phyloP scores from a whole-genome alignment of 352 stramenopile genomes.

The Globisporangium barbulae region DNA sequence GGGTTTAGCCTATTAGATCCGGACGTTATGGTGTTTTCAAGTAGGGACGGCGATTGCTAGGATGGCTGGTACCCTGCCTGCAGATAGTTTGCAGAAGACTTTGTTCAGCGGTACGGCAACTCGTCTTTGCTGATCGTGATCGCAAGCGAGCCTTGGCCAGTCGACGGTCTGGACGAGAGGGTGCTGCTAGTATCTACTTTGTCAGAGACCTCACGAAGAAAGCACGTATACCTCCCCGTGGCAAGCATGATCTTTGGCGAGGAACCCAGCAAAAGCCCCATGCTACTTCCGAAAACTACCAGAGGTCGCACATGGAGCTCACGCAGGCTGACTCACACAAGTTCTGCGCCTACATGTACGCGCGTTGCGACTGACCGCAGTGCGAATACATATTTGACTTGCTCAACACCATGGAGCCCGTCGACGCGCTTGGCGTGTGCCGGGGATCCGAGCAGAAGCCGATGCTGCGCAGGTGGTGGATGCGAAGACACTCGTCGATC shows the following conservation, averaged over 20 bases:
- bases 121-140: slow-evolving; percentile 25
- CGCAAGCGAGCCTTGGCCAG: slow-evolving; percentile 23
- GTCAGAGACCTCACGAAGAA: slow-evolving; percentile 6
- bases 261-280: slow-evolving; percentile 17
- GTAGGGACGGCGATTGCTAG: background rate
- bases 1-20: background rate
- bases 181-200: slow-evolving; percentile 31
- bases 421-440: background rate
- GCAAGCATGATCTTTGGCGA: slow-evolving; percentile 45
- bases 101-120: slow-evolving; percentile 7
- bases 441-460: background rate
- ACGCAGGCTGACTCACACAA: slow-evolving; percentile 1
- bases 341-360: slow-evolving; percentile 57
- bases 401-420: slow-evolving; percentile 3
- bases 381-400: slow-evolving; percentile 55
- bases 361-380: slow-evolving; percentile 40
- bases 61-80: too few relatives aligned
- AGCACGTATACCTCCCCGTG: slow-evolving; percentile 24
- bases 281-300: background rate
- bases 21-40: slow-evolving; percentile 37
- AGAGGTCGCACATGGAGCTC: too few relatives aligned
- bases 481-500: slow-evolving; percentile 4
- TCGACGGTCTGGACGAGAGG: slow-evolving; percentile 26
- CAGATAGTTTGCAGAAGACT: background rate
- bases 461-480: too few relatives aligned